These are phyloP conservation scores for Teratosphaeria nubilosa DNA, from an alignment of 2,329 filamentous ascomycete species.

Conservation along the genomic window DNA sequence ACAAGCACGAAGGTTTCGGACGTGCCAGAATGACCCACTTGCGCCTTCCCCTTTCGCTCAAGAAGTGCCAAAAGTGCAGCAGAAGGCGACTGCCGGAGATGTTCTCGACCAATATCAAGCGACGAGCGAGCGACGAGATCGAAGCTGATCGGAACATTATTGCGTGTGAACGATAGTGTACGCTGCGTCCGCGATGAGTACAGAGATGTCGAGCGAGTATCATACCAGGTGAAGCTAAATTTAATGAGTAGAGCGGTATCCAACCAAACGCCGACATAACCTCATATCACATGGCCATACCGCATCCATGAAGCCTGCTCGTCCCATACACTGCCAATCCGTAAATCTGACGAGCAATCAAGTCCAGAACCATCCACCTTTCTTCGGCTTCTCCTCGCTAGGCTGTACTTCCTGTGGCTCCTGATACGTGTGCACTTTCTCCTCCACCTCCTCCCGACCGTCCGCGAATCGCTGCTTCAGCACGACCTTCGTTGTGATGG, in stretches of 20 bases:
- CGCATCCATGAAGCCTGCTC: neutral
- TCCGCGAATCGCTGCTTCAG: conserved; percentile 51
- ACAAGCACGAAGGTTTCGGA: neutral
- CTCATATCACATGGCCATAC: neutral
- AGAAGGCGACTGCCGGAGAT: neutral
- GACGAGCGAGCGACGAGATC: too few relatives aligned
- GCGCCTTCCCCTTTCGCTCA: neutral
- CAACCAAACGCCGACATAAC: neutral
- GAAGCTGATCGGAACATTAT: neutral
- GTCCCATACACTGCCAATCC: neutral
- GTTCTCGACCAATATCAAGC: neutral
- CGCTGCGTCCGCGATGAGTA: neutral
- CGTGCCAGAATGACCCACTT: neutral
- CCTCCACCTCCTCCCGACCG: conserved; percentile 49
- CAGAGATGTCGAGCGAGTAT: neutral
- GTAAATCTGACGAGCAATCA: neutral
- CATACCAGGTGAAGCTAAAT: neutral
- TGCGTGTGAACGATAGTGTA: neutral
- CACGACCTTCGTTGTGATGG: conserved; percentile 46
- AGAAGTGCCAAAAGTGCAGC: neutral
- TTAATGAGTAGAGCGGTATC: neutral
- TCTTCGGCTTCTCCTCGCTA: conserved; percentile 8
- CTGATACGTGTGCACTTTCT: conserved; percentile 40
- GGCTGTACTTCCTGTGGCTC: conserved; percentile 4
- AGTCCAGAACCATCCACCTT: conserved; percentile 8